Base-by-base conservation (phyloP, 805 yeast species). In the Starmerella apis region DNA sequence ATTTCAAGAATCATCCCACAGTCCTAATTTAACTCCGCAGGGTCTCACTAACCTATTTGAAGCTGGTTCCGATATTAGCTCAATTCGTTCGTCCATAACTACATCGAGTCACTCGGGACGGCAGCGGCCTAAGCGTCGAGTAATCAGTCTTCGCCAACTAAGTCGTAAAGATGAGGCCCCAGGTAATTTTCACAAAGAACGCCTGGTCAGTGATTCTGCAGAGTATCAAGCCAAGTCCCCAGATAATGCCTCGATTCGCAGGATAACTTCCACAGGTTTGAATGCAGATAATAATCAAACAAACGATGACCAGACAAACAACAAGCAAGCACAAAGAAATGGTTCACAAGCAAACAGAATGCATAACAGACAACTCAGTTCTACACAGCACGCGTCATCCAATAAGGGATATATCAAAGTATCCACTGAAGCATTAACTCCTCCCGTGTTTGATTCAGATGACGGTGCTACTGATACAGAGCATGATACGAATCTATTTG, bases 91-190 rank as follows among this genome's bases (percentile, higher is more conserved):
- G n/a, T 41, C 44, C 4, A 25, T 20, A 9, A 32, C 38, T 22
- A 11, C 25, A 16, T 32, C 39, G 23, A 23, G 14, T 13, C 8
- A 19, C 19, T 43, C 32, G n/a, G 20, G 31, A 19, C 31, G 24
- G 2, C 23, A 27, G 10, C 31, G 24, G 33, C 58, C 56, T 1
- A 47, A 47, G 25, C 48, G 59, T 0, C 52, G 59, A 1, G 56
- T 50, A 3, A 54, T 56, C 39, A 51, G 50, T 18, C 46, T 56
- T 19, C 53, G 52, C n/a, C 42, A 47, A 7, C 23, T 53, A 14
- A 2, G 18, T n/a, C 16, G 4, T 14, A 41, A 25, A 23, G 24
- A 25, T 3, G 32, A 27, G 33, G n/a, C 18, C 4, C 25, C 5
- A 10, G 5, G 7, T n/a, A 9, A 4, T 5, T 5, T 5, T n/a